These are phyloP conservation scores for Botrytis byssoidea DNA, from an alignment of 2,329 filamentous ascomycete genomes.

Conservation along the genomic window DNA sequence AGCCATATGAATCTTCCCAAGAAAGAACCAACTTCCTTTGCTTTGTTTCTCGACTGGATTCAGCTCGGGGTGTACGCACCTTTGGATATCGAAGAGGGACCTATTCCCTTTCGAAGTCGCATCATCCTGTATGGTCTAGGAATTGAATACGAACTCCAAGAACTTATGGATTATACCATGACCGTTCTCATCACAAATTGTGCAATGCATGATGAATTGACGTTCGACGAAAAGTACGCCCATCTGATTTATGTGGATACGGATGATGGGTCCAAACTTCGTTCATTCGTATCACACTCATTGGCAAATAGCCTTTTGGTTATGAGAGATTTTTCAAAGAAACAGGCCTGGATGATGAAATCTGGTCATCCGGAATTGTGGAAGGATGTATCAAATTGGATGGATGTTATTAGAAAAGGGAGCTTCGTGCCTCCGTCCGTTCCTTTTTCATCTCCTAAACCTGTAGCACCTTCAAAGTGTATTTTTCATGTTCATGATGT, in stretches of 20 bases:
- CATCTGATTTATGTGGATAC: neutral
- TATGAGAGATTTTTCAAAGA: neutral
- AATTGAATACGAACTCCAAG: neutral
- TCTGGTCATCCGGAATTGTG: neutral
- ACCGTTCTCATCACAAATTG: neutral
- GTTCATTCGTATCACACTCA: neutral
- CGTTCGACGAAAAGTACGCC: neutral
- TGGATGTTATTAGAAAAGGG: neutral
- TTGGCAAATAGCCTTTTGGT: neutral
- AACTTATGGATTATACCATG: conserved; percentile 6
- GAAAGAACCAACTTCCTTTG: neutral
- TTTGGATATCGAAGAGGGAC: neutral
- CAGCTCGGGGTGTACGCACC: neutral
- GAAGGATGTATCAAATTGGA: neutral
- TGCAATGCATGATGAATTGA: neutral
- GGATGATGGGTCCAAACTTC: neutral
- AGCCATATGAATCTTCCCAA: neutral
- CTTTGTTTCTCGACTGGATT: conserved; percentile 2
- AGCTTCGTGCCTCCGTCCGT: neutral
- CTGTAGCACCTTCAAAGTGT: neutral
- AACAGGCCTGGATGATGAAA: neutral
- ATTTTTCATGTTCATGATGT: neutral
- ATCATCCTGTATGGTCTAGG: neutral
- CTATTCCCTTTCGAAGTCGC: neutral
- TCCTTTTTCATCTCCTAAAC: neutral